Evolutionary conservation across 2,329 filamentous ascomycete species (phyloP), one percentile per base, ranked within the genome.

Genomic region (Trichocomaceae sp.): DNA sequence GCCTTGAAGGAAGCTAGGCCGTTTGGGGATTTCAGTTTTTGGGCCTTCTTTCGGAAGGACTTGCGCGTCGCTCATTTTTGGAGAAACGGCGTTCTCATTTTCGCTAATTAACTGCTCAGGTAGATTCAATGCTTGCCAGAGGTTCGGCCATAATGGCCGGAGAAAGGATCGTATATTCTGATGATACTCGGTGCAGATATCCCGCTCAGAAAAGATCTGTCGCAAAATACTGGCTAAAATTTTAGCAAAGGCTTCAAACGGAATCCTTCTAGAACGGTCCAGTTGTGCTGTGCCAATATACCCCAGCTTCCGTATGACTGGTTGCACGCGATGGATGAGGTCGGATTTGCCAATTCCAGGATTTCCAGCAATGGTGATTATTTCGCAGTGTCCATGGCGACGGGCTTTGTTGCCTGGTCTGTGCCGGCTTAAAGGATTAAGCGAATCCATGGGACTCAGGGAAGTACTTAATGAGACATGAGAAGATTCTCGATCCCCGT

Each of bases 171-270:
- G 73, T 12, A 85, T 70, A 58, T 75, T 79, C 56, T 82, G 77
- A 61, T 85, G 83, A 57, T 84, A 85, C 0, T 81, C 77, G 1
- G 81, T 83, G 9, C 72, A 76, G 15, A 85, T 79, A 65, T 85
- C 81, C 35, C 79, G 77, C 63, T 85, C 83, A 1, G 81, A 83
- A 62, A 85, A 85, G 6, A 85, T 83, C 58, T 85, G 83, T 23
- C 82, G 77, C 55, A 85, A 79, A 17, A 85, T 69, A 37, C 79
- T 82, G 6, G 79, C 79, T 70, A 85, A 75, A n/a, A 83, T 72
- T 57, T 77, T 78, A 17, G 84, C 71, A 37, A 84, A 76, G 0
- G 83, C 80, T 54, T 84, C 83, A 59, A 83, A 85, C 0, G 83
- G 83, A 5, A 80, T 75, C 52, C 77, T 77, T 60, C 79, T 78